phyloP scores from a whole-genome alignment of 768 basidiomycete species.

The Kondoa malvinella region DNA sequence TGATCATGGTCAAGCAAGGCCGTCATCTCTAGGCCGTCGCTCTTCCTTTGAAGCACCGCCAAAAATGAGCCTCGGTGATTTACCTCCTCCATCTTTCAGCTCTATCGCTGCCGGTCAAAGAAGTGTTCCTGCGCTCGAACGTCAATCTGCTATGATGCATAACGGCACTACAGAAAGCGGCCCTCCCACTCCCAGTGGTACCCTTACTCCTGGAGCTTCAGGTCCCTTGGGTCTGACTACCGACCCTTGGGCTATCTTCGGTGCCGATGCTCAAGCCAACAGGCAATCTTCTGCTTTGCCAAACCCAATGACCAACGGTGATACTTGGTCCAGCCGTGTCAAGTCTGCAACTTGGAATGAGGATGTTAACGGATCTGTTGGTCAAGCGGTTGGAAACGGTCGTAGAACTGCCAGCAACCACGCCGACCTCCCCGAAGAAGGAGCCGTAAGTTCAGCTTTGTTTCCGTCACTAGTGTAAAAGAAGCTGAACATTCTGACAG shows the following conservation, averaged over 20 bases:
- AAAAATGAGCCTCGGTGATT: slow-evolving; percentile 12
- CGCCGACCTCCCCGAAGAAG: too few species aligned
- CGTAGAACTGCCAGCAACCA: background rate
- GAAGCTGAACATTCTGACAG: too few species aligned
- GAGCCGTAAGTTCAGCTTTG: too few species aligned
- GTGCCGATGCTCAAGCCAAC: background rate
- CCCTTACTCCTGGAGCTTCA: slow-evolving; percentile 11
- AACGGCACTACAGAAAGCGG: background rate
- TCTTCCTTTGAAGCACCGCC: background rate
- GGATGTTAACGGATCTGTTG: too few species aligned
- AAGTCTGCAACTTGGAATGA: background rate
- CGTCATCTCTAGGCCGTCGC: slow-evolving; percentile 9
- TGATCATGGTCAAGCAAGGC: slow-evolving; percentile 11
- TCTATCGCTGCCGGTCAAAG: slow-evolving; percentile 14
- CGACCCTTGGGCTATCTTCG: slow-evolving; percentile 18
- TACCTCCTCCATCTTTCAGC: slow-evolving; percentile 16
- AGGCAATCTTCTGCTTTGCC: background rate
- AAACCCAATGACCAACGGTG: background rate
- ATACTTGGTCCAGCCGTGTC: background rate
- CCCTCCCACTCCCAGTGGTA: slow-evolving; percentile 3
- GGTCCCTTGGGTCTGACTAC: slow-evolving; percentile 7
- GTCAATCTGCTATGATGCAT: background rate
- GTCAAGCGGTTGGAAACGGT: background rate
- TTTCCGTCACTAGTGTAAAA: too few species aligned
- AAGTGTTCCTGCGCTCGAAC: slow-evolving; percentile 16